Evolutionary conservation across 345 rosid species (phyloP).

Genomic region (Boechera divaricarpa): DNA sequence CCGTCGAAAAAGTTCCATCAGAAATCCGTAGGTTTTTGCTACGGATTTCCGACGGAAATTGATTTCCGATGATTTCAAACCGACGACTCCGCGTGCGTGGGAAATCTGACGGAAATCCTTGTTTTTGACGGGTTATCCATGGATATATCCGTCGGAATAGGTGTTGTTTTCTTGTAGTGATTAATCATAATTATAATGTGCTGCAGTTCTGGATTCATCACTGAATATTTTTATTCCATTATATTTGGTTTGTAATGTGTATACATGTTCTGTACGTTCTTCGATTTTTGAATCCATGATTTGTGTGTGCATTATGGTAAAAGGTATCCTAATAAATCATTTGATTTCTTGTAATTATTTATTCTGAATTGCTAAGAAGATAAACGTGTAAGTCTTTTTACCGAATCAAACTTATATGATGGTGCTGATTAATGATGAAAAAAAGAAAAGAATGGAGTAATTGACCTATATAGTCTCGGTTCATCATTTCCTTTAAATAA

Average conservation of each 20-base stretch:
- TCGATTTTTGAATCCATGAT: slow-evolving; percentile 1
- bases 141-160: no score
- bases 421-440: slow-evolving; percentile 11
- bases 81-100: no score
- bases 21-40: no score
- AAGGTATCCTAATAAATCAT: neutral
- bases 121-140: no score
- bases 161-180: no score
- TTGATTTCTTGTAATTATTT: slow-evolving; percentile 11
- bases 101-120: no score
- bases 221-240: no score
- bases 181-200: no score
- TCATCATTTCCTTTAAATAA: slow-evolving; percentile 35
- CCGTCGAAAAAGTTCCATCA: no score
- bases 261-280: neutral
- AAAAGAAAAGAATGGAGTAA: neutral
- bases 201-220: no score
- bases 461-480: slow-evolving; percentile 22
- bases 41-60: no score
- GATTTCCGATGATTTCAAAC: no score
- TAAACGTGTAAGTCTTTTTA: slow-evolving; percentile 25
- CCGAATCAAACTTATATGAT: slow-evolving; percentile 23
- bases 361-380: neutral
- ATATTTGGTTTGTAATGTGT: neutral
- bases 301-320: neutral